phyloP scores from a whole-genome alignment of 1,284 basidiomycete species.

The Heterobasidion parviporum region DNA sequence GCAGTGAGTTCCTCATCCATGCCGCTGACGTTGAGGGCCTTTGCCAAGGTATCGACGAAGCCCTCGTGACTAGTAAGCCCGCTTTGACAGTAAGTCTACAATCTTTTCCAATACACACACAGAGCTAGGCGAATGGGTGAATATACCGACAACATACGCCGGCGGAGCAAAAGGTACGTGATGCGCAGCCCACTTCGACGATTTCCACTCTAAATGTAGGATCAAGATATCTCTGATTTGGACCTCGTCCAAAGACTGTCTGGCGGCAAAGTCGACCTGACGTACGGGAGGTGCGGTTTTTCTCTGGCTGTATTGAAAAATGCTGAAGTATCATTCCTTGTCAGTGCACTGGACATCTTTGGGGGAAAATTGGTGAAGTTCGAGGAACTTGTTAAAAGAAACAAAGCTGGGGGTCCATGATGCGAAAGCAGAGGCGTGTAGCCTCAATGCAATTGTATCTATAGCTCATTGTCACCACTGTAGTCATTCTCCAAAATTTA shows the following conservation, averaged over 20 bases:
- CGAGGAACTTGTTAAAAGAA: slow-evolving; percentile 47
- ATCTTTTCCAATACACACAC: background rate
- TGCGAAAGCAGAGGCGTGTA: background rate
- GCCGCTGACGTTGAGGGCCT: slow-evolving; percentile 98
- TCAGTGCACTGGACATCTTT: slow-evolving; percentile 77
- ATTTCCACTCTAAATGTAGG: background rate
- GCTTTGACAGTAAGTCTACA: background rate
- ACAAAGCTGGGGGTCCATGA: background rate
- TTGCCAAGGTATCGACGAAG: slow-evolving; percentile 93
- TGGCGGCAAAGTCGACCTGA: slow-evolving; percentile 85
- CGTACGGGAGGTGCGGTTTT: slow-evolving; percentile 78
- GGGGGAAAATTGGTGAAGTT: slow-evolving; percentile 71
- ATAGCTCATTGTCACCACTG: background rate
- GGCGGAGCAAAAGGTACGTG: slow-evolving; percentile 84
- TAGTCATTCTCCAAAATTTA: background rate
- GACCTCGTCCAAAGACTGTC: slow-evolving; percentile 79
- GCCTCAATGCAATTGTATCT: background rate
- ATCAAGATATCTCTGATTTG: slow-evolving; percentile 75
- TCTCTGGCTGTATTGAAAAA: background rate
- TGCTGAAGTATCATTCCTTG: slow-evolving; percentile 1
- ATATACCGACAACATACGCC: slow-evolving; percentile 92
- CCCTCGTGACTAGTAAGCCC: slow-evolving; percentile 72
- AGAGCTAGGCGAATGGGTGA: slow-evolving; percentile 91
- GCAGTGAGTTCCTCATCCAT: slow-evolving; percentile 91
- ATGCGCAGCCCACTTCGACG: background rate